These are phyloP conservation scores for Scheffersomyces stipitis DNA, from an alignment of 805 yeast genomes.

Conservation along the genomic window DNA sequence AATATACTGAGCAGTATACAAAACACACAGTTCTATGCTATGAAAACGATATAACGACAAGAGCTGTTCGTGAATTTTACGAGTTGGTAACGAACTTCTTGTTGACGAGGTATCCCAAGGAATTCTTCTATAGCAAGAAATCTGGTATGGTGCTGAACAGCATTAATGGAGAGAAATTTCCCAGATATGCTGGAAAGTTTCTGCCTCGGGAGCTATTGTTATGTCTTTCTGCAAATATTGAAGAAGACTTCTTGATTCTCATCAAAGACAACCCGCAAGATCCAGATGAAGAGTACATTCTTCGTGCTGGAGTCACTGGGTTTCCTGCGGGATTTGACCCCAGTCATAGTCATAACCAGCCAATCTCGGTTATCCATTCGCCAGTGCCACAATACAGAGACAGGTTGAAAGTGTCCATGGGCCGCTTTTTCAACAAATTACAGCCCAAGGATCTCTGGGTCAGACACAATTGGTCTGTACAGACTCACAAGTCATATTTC, in stretches of 20 bases:
- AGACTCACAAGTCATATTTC: slow-evolving; percentile 48
- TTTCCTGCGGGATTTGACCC: slow-evolving; percentile 80
- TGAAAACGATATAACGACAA: slow-evolving; percentile 17
- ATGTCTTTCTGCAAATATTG: slow-evolving; percentile 40
- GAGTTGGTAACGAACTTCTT: slow-evolving; percentile 40
- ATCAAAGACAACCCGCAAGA: slow-evolving; percentile 37
- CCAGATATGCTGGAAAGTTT: slow-evolving; percentile 7
- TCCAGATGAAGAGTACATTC: slow-evolving; percentile 54
- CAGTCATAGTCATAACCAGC: slow-evolving; percentile 46
- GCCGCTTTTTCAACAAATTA: slow-evolving; percentile 59
- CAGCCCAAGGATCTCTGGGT: slow-evolving; percentile 55
- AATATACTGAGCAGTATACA: slow-evolving; percentile 26
- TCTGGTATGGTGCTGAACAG: slow-evolving; percentile 30
- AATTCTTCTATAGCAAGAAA: slow-evolving; percentile 36
- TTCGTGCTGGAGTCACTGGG: slow-evolving; percentile 57
- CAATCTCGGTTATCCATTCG: slow-evolving; percentile 59
- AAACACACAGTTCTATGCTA: slow-evolving; percentile 31
- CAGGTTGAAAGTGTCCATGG: slow-evolving; percentile 62
- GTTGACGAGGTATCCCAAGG: slow-evolving; percentile 51
- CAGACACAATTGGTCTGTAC: slow-evolving; percentile 71
- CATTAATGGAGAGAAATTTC: slow-evolving; percentile 39
- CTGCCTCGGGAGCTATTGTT: slow-evolving; percentile 19
- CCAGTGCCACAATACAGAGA: slow-evolving; percentile 71
- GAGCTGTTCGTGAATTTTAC: slow-evolving; percentile 52
- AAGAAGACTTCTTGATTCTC: slow-evolving; percentile 64